Base-by-base conservation (phyloP, 2,329 filamentous ascomycete species). In the Xylariaceae sp. region DNA sequence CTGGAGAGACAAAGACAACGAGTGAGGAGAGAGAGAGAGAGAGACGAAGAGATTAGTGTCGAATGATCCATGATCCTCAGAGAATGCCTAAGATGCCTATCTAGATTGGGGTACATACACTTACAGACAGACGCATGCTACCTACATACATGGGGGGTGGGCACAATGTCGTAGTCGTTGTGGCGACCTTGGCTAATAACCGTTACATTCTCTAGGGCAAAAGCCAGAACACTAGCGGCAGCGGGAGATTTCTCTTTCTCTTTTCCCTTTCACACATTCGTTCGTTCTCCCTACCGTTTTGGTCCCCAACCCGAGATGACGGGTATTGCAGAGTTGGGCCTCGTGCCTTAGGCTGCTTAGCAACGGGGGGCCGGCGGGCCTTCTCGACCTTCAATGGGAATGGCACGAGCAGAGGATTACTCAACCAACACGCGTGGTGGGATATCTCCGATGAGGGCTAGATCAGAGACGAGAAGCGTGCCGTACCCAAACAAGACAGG, bases 151-250 rank as follows among this genome's bases (percentile, higher is more conserved):
- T 18, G 17, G 17, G 17, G 17, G 17, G 50, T 18, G 49, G 13
- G 15, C 7, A 34, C 49, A 42, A 42, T 10, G 56, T 61, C 11
- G 49, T 37, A 61, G 17, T 49, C 35, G 50, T 61, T 52, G 59
- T 58, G 59, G 59, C 55, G 18, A 53, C 17, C 51, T 37, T 49
- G 11, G 47, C 8, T 49, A 49, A 53, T n/a, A 45, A 49, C 39
- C 44, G 52, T 55, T 58, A 30, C 56, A 49, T n/a, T 52, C 5
- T 49, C 37, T 48, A 56, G 48, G 44, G 18, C 55, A 34, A 42
- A 34, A 42, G 50, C 54, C 39, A 23, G 35, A 30, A 51, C 42
- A 44, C 50, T 58, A 49, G 59, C 49, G 55, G 17, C 17, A 11
- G 13, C 44, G 49, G 56, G 51, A 45, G 35, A 30, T 30, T 44